Evolutionary conservation across 2,329 filamentous ascomycete genomes (phyloP).

Genomic region (Aspergillus candidus): DNA sequence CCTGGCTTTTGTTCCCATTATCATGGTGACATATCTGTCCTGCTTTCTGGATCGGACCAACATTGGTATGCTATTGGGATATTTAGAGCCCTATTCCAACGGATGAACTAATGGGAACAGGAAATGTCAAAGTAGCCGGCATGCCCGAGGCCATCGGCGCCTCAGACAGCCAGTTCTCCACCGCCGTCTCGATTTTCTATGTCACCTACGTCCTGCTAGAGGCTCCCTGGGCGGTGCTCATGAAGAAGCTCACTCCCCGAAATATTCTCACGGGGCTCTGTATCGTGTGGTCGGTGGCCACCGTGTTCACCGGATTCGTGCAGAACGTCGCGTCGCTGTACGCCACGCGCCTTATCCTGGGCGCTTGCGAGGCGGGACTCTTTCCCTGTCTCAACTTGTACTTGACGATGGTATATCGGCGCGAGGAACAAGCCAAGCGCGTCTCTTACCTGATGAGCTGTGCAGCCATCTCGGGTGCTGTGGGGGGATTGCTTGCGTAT

Average conservation of each 20-base stretch:
- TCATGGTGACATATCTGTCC: constrained; percentile 52
- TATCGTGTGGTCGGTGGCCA: constrained; percentile 46
- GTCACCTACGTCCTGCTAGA: constrained; percentile 48
- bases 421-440: constrained; percentile 38
- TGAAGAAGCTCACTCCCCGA: constrained; percentile 45
- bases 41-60: constrained; percentile 53
- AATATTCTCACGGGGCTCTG: constrained; percentile 36
- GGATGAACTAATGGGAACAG: constrained; percentile 15
- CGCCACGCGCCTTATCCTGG: constrained; percentile 36
- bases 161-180: constrained; percentile 40
- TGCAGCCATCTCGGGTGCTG: constrained; percentile 35
- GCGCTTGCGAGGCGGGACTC: constrained; percentile 33
- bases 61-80: constrained; percentile 35
- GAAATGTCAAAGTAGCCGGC: constrained; percentile 45
- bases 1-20: constrained; percentile 45
- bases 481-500: constrained; percentile 37
- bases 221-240: constrained; percentile 41
- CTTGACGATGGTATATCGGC: constrained; percentile 37
- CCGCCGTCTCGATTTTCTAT: constrained; percentile 48
- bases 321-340: constrained; percentile 38
- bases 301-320: constrained; percentile 45
- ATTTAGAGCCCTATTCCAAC: background rate
- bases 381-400: constrained; percentile 39
- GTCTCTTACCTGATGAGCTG: constrained; percentile 38
- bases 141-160: constrained; percentile 44